phyloP scores from a whole-genome alignment of 257 asterid genomes.

The Solanum piurae region DNA sequence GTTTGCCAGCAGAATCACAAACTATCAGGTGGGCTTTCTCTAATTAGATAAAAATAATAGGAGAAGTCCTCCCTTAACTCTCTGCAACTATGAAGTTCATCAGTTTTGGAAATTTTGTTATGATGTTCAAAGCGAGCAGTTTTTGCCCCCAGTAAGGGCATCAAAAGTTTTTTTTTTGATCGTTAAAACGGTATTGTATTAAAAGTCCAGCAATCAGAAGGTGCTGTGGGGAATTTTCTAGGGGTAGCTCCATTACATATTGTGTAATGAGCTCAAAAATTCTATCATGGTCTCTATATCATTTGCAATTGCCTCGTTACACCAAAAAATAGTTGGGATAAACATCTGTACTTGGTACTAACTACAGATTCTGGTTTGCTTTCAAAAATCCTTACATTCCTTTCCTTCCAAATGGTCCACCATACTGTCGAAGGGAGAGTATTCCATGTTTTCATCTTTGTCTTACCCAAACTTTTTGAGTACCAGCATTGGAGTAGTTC shows the following conservation, averaged over 20 bases:
- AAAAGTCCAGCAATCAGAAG: not conserved
- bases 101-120: not conserved
- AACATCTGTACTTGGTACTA: not conserved
- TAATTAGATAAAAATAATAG: not conserved
- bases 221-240: not conserved
- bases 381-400: not conserved
- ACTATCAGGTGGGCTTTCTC: not conserved
- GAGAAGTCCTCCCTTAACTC: not conserved
- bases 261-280: not conserved
- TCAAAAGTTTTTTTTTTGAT: not conserved
- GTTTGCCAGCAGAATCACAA: not conserved
- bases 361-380: not conserved
- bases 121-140: not conserved
- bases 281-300: not conserved
- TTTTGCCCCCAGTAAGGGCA: not conserved
- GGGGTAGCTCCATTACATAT: not conserved
- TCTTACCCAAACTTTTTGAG: not conserved
- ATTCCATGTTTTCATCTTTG: not conserved
- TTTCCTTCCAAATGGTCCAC: not conserved
- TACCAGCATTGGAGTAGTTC: not conserved
- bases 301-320: not conserved
- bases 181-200: not conserved
- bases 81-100: not conserved
- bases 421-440: not conserved
- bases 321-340: not conserved